A percentile compares a stretch with the other conserved stretches of the same genome.
These are phyloP conservation scores for Babesia bovis DNA, from an alignment of 169 alveolate species.

Conservation along the genomic window DNA sequence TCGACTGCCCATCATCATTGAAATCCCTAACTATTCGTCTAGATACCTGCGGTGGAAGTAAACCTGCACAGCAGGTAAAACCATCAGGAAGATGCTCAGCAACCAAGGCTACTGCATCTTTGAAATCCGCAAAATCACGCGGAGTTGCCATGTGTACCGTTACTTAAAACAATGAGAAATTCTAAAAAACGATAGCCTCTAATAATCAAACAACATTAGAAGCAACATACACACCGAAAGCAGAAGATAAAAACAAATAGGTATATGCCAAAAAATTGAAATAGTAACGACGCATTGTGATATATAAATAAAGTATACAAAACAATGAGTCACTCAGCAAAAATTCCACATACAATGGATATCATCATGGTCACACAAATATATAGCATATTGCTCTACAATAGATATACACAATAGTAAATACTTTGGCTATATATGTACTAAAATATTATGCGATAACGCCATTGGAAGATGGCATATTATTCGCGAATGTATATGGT, in stretches of 20 bases:
- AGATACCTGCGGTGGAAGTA: constrained; percentile 46
- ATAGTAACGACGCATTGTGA: too few relatives aligned
- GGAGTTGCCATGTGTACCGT: constrained; percentile 2
- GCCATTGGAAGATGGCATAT: too few relatives aligned
- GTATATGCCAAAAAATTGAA: too few relatives aligned
- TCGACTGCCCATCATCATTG: constrained; percentile 20
- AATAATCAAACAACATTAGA: not conserved
- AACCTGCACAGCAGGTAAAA: constrained; percentile 51
- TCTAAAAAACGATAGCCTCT: not conserved
- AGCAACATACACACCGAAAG: not conserved
- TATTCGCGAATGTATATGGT: too few relatives aligned
- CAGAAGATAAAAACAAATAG: not conserved
- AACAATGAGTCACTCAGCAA: too few relatives aligned
- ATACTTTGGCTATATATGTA: too few relatives aligned
- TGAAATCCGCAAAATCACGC: not conserved
- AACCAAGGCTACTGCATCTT: constrained; percentile 45
- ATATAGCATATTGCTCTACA: too few relatives aligned
- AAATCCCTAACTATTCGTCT: constrained; percentile 51
- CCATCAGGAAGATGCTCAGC: constrained; percentile 56
- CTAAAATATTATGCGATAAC: too few relatives aligned
- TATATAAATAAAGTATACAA: too few relatives aligned
- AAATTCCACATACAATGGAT: too few relatives aligned
- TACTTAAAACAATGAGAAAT: not conserved
- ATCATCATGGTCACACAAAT: too few relatives aligned
- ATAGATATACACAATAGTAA: too few relatives aligned